Base-by-base conservation (phyloP, 1,139 yeast genomes). In the Starmera stellimalicola region DNA sequence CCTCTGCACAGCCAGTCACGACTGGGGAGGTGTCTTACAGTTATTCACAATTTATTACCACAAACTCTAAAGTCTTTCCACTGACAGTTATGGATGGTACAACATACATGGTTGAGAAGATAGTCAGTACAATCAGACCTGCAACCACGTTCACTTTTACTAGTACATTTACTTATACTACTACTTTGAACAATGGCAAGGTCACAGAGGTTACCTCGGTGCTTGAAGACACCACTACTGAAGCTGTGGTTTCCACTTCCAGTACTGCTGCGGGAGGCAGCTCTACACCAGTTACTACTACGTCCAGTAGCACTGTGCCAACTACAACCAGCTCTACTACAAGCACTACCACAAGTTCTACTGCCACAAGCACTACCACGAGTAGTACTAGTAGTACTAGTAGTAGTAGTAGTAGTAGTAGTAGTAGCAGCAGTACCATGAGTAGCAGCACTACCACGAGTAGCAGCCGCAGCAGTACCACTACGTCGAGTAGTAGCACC, bases 21-120 rank as follows among this genome's bases (percentile, higher is more conserved):
- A n/a, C n/a, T n/a, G n/a, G n/a, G n/a, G n/a, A n/a, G n/a, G n/a
- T n/a, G n/a, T n/a, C n/a, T 14, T 20, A 19, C 32, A 3, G 8
- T 22, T 3, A 22, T 22, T 24, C 35, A 4, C 22, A n/a, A 7
- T 16, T 32, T 17, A 12, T 19, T 7, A 5, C 34, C 7, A 19
- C 23, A 16, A 12, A 16, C 16, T 26, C 40, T 16, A 34, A 39
- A 12, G 27, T 33, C 18, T 23, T 6, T 11, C 25, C 29, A 17
- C 31, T 44, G 26, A 49, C 53, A 26, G 50, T 48, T 11, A 46
- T 49, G 31, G 51, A 43, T 31, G 52, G 52, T 28, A 46, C 47
- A 9, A 48, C 54, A n/a, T 49, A 47, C 34, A 36, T 42, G 18
- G 49, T 42, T 18, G 35, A 43, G 11, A 38, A 39, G 30, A 37